Evolutionary conservation across 495 filamentous ascomycete genomes (phyloP), one percentile per base, ranked within the genome.

Genomic region (Penicillium nucicola): DNA sequence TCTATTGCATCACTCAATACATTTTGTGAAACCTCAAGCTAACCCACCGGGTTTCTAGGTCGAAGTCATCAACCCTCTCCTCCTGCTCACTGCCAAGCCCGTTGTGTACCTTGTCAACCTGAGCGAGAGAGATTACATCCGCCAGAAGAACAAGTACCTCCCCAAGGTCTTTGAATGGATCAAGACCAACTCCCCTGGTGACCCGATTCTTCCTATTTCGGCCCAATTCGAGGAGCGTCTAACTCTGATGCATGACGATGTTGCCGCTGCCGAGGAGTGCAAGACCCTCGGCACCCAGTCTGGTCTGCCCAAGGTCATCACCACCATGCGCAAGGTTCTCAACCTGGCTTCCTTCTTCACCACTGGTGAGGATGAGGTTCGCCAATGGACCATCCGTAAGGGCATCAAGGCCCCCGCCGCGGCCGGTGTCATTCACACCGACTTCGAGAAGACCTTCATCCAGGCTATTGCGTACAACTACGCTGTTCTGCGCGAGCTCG

Each of bases 361-460:
- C 23, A 93, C 89, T 18, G 95, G 95, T 56, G 74, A 90, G 31
- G 95, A 99, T 65, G 95, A 99, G 76, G 95, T 99, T 45, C 82
- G 95, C 52, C 95, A 99, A 70, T 99, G 95, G 95, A 97, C 92
- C 28, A 92, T 99, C 65, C 83, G 95, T 35, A 92, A 92, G 66
- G 91, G 90, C 49, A 95, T 88, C 58, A 99, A 99, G 77, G 95
- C 95, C 30, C 95, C 95, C 14, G 88, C 92, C 65, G 93, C 95
- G 37, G 93, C 95, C 13, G 95, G 95, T 76, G 95, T 97, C 48
- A 99, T 99, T 58, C 95, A 99, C 74, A 88, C 86, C 48, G 95
- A 99, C 66, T 97, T 99, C 54, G 95, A 99, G 72, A 99, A 99
- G 84, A 99, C 95, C 0, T 99, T 99, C 75, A 99, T 99, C 59